Evolutionary conservation across 768 basidiomycete genomes (phyloP).

Genomic region (Lactarius hengduanensis): DNA sequence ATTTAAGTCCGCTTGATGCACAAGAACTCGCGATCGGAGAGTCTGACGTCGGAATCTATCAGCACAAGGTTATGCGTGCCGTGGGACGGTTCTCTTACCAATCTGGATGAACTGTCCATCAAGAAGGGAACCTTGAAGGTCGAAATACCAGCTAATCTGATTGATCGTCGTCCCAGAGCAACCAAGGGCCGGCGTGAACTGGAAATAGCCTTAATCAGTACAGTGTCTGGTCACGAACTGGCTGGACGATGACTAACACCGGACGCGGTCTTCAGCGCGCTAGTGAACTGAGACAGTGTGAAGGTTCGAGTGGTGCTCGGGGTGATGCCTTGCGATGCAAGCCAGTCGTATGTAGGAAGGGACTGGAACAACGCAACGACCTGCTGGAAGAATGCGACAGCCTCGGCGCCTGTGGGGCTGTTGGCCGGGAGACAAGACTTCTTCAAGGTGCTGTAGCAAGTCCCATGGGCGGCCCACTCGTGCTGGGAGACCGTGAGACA

Average conservation of each 20-base stretch:
- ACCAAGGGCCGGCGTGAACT: conserved; percentile 47
- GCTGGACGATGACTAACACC: conserved; percentile 42
- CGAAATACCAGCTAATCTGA: conserved; percentile 61
- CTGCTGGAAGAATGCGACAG: conserved; percentile 63
- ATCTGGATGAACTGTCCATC: conserved; percentile 65
- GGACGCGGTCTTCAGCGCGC: conserved; percentile 54
- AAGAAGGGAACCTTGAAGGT: conserved; percentile 61
- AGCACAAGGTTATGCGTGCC: neutral
- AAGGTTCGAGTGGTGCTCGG: conserved; percentile 60
- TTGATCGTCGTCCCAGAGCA: conserved; percentile 43
- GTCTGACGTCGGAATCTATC: conserved; percentile 38
- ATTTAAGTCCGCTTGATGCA: conserved; percentile 55
- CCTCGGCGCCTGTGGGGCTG: conserved; percentile 64
- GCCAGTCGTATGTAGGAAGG: conserved; percentile 74
- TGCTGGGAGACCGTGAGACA: conserved; percentile 39
- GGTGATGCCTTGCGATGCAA: conserved; percentile 67
- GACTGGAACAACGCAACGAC: conserved; percentile 61
- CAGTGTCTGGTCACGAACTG: conserved; percentile 8
- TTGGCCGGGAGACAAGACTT: conserved; percentile 57
- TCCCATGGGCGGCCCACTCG: conserved; percentile 72
- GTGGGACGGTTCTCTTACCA: conserved; percentile 37
- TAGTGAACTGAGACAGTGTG: conserved; percentile 50
- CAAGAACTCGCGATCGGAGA: conserved; percentile 52
- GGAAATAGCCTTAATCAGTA: neutral
- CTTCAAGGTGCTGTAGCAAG: conserved; percentile 56